Base-by-base conservation (phyloP, 148 eudicot genomes). In the Amaranthus hypochondriacus region DNA sequence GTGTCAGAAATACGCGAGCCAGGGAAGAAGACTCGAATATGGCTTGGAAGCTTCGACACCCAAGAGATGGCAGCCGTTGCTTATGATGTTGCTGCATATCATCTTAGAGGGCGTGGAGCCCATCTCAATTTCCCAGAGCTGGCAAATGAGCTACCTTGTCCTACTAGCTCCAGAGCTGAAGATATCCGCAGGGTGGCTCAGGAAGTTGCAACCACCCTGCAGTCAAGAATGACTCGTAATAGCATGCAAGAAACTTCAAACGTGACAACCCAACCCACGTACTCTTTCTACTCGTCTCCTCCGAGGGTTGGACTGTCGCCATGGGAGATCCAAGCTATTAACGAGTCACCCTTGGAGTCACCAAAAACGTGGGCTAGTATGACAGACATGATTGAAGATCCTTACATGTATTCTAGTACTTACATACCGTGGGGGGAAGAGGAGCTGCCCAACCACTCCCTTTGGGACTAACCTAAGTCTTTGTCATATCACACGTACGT, bases 1-100 rank as follows among this genome's bases (percentile, higher is more conserved):
- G 88, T 87, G 68, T 85, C 91, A 0, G 91, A 87, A 62, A 87
- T 87, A 49, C 91, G 88, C 0, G 88, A 85, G 52, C 88, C 90
- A 0, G 87, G 87, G 6, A 87, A 81, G 68, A 87, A 85, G 73
- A 81, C 78, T 1, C 70, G 91, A 15, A 82, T 87, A 3, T 87
- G 91, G 91, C 83, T 87, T 0, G 91, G 91, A 28, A 85, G 88
- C 59, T 87, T 80, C 49, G 84, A 87, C 58, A 80, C 91, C 5
- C 77, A 87, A 0, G 87, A 87, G 75, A 87, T 87, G 88, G 88
- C 91, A 0, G 91, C 91, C 0, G 51, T 84, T 10, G 91, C 91
- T 2, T 85, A 85, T 71, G 91, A 87, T 54, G 85, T 77, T 0
- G 91, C 91, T 5, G 87, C 86, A 62, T 85, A 80, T 68, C 76